phyloP scores from a whole-genome alignment of 2,329 filamentous ascomycete species.

The Cladosporium phlei region DNA sequence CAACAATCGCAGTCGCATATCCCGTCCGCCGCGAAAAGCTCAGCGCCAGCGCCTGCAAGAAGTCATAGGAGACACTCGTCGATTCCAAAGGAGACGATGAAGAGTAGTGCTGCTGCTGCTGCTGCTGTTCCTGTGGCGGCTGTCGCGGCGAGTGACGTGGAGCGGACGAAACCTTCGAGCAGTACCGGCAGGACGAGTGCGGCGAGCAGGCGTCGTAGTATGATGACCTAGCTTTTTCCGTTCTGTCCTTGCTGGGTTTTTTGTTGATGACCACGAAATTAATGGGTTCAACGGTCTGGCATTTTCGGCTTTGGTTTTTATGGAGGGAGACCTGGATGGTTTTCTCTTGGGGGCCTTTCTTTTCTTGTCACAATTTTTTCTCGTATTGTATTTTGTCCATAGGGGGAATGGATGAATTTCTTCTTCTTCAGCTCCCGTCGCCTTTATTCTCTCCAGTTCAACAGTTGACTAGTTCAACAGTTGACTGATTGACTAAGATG shows the following conservation, averaged over 20 bases:
- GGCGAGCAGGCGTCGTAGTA: conserved; percentile 33
- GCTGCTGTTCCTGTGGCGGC: no score
- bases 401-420: no score
- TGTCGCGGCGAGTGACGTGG: conserved; percentile 3
- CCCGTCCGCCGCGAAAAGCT: neutral
- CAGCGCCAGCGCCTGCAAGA: neutral
- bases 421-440: no score
- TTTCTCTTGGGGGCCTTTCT: neutral
- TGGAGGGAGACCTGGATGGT: neutral
- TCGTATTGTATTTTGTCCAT: no score
- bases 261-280: neutral
- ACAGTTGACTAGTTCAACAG: no score
- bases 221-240: conserved; percentile 26
- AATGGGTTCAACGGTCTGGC: no score
- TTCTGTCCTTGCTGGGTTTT: no score
- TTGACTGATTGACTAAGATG: no score
- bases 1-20: neutral
- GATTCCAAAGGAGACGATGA: conserved; percentile 19
- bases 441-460: no score
- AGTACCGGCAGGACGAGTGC: conserved; percentile 25
- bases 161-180: conserved; percentile 5
- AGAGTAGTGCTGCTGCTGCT: no score
- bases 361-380: no score
- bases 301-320: no score
- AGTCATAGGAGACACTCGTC: conserved; percentile 25